Base-by-base conservation (phyloP, 495 filamentous ascomycete species). In the Tuber microsphaerosporum region DNA sequence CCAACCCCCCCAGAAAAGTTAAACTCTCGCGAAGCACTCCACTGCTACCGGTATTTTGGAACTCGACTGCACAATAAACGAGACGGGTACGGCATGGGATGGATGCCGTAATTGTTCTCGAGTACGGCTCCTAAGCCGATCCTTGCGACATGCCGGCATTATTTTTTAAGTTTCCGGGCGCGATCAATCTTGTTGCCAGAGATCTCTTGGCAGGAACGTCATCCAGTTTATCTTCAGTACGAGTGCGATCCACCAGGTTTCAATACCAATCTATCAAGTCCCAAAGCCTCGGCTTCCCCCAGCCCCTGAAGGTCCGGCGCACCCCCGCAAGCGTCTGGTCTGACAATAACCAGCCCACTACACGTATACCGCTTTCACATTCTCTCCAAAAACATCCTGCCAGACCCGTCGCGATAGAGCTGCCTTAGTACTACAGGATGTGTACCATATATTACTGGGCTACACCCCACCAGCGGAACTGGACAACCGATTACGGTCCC, bases 281-380 rank as follows among this genome's bases (percentile, higher is more conserved):
- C 26, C 51, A 56, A n/a, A 4, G 8, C 17, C 26, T 26, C 51
- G 26, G 8, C 51, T 56, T 26, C n/a, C 10, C 3, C 51, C 1
- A 26, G n/a, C 51, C n/a, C 51, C 51, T 26, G 2, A n/a, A 26
- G 2, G 12, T 56, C 5, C 0, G 56, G 51, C 71, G 20, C n/a
- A 74, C 68, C 76, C 83, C 17, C 83, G 83, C 46, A 77, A 83
- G 37, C 81, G n/a, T 26, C 51, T 56, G 10, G 51, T 56, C 26
- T 92, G 34, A 86, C 89, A 70, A 92, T 93, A 78, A 92, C 91
- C 10, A 91, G 92, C 80, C 91, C 91, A 7, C 84, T 92, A 48
- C 85, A 92, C 74, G 88, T 91, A 72, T 93, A 92, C 81, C 86
- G 88, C 39, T 83, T 89, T 3, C 83, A 92, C 5, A 81, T 92